These are phyloP conservation scores for Emergomyces orientalis DNA, from an alignment of 2,329 filamentous ascomycete species.

Conservation along the genomic window DNA sequence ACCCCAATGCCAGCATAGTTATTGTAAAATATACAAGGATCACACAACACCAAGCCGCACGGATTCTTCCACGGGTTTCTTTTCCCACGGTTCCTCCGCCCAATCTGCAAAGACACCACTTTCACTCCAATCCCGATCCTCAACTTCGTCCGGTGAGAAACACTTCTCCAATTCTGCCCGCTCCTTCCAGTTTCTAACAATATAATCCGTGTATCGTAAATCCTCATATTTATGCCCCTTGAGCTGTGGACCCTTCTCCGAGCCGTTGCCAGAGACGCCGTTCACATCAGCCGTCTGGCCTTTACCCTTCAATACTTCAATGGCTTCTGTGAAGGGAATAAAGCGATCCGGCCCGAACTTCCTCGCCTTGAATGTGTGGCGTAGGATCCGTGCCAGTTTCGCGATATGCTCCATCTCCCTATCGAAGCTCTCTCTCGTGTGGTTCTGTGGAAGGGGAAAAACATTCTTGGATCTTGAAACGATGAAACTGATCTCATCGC, in stretches of 20 bases:
- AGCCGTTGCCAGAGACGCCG: not conserved
- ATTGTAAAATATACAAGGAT: not conserved
- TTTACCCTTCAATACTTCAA: not conserved
- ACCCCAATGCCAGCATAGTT: not conserved
- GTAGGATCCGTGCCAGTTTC: not conserved
- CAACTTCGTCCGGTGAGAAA: constrained; percentile 10
- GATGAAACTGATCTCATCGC: constrained; percentile 27
- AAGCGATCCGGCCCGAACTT: not conserved
- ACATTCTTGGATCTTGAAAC: constrained; percentile 16
- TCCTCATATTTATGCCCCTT: not conserved
- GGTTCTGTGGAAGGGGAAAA: not conserved
- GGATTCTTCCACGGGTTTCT: not conserved
- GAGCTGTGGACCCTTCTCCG: not conserved
- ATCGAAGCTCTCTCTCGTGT: not conserved
- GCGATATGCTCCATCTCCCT: not conserved
- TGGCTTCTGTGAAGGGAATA: not conserved
- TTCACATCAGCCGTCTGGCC: not conserved
- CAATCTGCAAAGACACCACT: constrained; percentile 3
- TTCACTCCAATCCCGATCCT: constrained; percentile 12
- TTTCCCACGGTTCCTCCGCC: not conserved
- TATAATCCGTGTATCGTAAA: constrained; percentile 8
- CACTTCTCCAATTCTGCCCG: constrained; percentile 18
- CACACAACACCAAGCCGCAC: not conserved
- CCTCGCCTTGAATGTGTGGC: not conserved
- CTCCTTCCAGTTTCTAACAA: constrained; percentile 18